Evolutionary conservation across 768 basidiomycete species (phyloP), one percentile per base, ranked within the genome.

Genomic region (Calocybe cyanea): DNA sequence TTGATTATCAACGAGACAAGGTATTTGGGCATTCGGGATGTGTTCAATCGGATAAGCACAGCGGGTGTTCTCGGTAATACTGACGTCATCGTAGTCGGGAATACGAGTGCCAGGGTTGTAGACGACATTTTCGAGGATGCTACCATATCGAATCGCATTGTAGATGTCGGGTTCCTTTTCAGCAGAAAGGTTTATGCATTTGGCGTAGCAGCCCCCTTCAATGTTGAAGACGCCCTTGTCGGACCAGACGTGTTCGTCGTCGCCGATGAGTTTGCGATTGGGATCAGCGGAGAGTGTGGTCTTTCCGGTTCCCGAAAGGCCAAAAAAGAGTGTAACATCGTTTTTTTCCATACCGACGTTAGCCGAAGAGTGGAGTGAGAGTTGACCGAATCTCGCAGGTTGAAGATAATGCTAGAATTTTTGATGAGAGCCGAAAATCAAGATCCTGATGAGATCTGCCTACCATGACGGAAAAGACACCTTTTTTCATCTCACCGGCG

Each of bases 401-500:
- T 95, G 92, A 50, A 99, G 79, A 67, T 98, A 99, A 71, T 99
- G 95, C 84, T 86, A 53, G 25, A 57, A 51, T 28, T 6, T 11
- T 5, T 28, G 25, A 45, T 54, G 38, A 24, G 41, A 49, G 21
- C 8, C 28, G 6, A 28, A 17, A 38, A 45, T 52, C 31, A 53
- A 46, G 45, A 42, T 58, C 46, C 32, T 18, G 45, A 45, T 41
- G 32, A 19, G n/a, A 47, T 30, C 31, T 37, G 51, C 72, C 17
- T 52, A 83, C 83, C 95, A 99, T 99, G 57, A 99, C 93, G 35
- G 88, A 92, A 76, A 99, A 99, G 65, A 99, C 91, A 62, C 96
- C 96, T 82, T 99, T 99, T 76, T 99, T 99, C 96, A 99, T 99
- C 75, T 99, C 93, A 41, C 93, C 93, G 23, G 93, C 93, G 61